phyloP scores from a whole-genome alignment of 2,329 filamentous ascomycete genomes.

The Pseudopithomyces maydicus region DNA sequence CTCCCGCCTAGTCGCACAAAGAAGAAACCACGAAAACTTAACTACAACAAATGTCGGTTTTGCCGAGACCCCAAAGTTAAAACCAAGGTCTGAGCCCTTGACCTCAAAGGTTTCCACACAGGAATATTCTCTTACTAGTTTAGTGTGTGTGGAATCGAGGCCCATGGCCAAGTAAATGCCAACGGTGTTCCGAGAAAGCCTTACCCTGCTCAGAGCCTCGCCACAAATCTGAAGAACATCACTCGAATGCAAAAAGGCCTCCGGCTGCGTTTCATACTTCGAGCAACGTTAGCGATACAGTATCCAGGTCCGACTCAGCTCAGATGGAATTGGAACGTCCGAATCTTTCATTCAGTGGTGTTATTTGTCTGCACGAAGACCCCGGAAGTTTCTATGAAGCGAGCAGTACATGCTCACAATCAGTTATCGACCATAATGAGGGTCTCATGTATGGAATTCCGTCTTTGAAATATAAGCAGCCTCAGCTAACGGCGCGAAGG shows the following conservation, averaged over 20 bases:
- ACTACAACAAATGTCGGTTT: slow-evolving; percentile 1
- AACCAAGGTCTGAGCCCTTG: background rate
- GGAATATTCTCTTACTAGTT: background rate
- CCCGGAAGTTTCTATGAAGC: too few species aligned
- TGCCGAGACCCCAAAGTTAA: slow-evolving; percentile 5
- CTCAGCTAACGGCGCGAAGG: background rate
- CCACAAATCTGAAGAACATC: background rate
- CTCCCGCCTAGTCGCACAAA: background rate
- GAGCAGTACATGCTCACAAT: too few species aligned
- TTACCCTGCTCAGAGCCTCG: background rate
- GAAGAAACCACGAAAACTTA: background rate
- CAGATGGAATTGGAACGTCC: too few species aligned
- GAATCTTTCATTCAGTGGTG: too few species aligned
- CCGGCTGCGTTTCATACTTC: background rate
- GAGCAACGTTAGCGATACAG: too few species aligned
- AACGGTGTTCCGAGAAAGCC: background rate
- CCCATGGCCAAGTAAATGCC: background rate
- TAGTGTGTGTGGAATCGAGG: background rate
- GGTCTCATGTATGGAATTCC: background rate
- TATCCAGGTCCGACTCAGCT: too few species aligned
- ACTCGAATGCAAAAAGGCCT: background rate
- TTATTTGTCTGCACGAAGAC: too few species aligned
- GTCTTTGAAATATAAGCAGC: background rate
- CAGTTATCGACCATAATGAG: background rate
- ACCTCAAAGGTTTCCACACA: background rate